Percentiles rank a stretch among this genome's conserved stretches.
These are phyloP conservation scores for Debaryomyces hansenii DNA, from an alignment of 805 yeast species.

Conservation along the genomic window DNA sequence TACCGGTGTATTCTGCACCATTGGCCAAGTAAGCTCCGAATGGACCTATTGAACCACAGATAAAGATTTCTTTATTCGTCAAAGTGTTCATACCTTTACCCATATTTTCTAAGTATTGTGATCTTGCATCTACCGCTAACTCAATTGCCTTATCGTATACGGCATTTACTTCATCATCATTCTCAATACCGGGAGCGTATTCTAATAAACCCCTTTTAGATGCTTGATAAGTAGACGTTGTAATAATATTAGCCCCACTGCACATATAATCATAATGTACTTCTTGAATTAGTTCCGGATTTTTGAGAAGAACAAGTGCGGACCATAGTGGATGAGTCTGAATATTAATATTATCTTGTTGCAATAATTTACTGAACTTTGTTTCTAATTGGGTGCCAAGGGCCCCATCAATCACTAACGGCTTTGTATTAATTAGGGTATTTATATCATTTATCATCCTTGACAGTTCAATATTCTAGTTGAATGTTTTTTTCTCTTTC, in stretches of 20 bases:
- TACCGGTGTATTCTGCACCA: conserved; percentile 75
- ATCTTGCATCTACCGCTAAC: conserved; percentile 20
- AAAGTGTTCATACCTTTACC: neutral
- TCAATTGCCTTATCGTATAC: conserved; percentile 25
- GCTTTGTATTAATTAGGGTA: neutral
- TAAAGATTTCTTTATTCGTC: conserved; percentile 13
- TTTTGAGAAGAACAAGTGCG: conserved; percentile 47
- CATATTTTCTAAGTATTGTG: neutral
- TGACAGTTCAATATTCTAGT: neutral
- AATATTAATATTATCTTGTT: conserved; percentile 17
- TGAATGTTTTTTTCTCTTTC: neutral
- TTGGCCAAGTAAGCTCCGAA: conserved; percentile 69
- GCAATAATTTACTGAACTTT: conserved; percentile 31
- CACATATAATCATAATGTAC: conserved; percentile 52
- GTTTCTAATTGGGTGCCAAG: conserved; percentile 61
- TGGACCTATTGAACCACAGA: conserved; percentile 74
- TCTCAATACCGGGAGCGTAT: conserved; percentile 13
- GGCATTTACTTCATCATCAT: conserved; percentile 11
- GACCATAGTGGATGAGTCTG: conserved; percentile 58
- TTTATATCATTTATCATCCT: neutral
- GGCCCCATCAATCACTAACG: conserved; percentile 54
- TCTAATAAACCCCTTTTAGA: conserved; percentile 41
- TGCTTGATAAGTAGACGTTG: conserved; percentile 64
- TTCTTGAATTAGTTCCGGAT: conserved; percentile 43
- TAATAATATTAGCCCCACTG: conserved; percentile 55